A percentile compares a stretch with the other conserved stretches of the same genome.
Evolutionary conservation across 1,284 basidiomycete genomes (phyloP).

Genomic region (Marasmius sp.): DNA sequence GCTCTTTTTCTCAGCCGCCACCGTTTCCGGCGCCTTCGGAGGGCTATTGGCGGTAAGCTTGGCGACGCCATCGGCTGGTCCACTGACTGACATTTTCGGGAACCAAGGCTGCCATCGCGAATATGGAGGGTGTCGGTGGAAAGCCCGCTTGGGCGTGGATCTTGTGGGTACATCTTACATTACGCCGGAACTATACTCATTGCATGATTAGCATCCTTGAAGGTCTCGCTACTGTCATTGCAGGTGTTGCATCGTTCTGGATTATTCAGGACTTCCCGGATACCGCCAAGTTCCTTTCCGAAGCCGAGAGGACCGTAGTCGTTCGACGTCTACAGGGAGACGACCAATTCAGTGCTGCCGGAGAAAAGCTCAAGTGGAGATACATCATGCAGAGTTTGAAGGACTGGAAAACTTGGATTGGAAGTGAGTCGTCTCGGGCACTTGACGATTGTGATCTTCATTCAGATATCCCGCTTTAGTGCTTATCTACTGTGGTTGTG

Average conservation of each 20-base stretch:
- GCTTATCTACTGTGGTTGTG: slow-evolving; percentile 54
- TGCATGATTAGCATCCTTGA: slow-evolving; percentile 44
- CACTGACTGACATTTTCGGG: not conserved
- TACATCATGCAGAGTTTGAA: slow-evolving; percentile 60
- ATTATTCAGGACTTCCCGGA: slow-evolving; percentile 83
- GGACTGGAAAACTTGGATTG: slow-evolving; percentile 78
- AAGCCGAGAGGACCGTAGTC: slow-evolving; percentile 67
- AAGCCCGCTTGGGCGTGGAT: slow-evolving; percentile 73
- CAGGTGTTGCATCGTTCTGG: slow-evolving; percentile 68
- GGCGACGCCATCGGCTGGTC: not conserved
- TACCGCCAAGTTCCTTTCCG: slow-evolving; percentile 72
- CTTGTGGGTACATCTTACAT: slow-evolving; percentile 45
- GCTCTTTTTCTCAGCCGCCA: slow-evolving; percentile 75
- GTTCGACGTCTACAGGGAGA: slow-evolving; percentile 69
- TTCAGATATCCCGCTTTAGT: slow-evolving; percentile 32
- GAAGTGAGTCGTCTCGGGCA: slow-evolving; percentile 39
- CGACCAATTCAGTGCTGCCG: slow-evolving; percentile 71
- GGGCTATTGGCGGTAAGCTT: slow-evolving; percentile 60
- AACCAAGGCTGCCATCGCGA: slow-evolving; percentile 60
- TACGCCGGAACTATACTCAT: not conserved
- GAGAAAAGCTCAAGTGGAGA: slow-evolving; percentile 61
- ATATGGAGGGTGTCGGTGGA: slow-evolving; percentile 67
- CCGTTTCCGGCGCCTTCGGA: slow-evolving; percentile 71
- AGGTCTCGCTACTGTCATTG: slow-evolving; percentile 65
- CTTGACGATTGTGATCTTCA: not conserved